A percentile compares a stretch with the other conserved stretches of the same genome.
These are phyloP conservation scores for Urochloa ruziziensis DNA, from an alignment of 176 grass and related monocot genomes.

Conservation along the genomic window DNA sequence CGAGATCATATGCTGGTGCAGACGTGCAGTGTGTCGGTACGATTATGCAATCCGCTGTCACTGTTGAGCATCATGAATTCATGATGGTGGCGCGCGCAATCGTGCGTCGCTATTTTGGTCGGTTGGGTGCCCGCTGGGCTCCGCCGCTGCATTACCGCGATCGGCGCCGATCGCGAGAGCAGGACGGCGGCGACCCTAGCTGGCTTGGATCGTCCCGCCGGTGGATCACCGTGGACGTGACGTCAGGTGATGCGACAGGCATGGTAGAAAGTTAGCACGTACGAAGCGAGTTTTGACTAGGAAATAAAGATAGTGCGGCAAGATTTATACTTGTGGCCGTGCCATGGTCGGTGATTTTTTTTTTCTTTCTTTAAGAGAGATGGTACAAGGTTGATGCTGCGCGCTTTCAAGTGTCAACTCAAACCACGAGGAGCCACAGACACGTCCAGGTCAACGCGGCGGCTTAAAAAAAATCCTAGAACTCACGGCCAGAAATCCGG, in stretches of 20 bases:
- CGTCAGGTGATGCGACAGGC: neutral
- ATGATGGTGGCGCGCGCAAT: neutral
- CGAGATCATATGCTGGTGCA: too few species aligned
- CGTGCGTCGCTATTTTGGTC: slow-evolving; percentile 19
- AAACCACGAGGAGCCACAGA: neutral
- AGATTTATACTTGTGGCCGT: neutral
- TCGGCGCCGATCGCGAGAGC: too few species aligned
- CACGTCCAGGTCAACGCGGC: neutral
- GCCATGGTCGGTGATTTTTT: neutral
- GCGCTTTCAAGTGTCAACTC: neutral
- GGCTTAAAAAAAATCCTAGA: neutral
- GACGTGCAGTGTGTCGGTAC: neutral
- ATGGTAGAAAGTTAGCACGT: neutral
- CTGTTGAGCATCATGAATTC: neutral
- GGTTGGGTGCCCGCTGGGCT: neutral
- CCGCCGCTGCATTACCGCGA: neutral
- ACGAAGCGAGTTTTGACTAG: neutral
- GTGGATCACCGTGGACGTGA: neutral
- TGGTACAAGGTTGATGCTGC: neutral
- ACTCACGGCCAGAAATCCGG: neutral
- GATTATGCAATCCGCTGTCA: neutral
- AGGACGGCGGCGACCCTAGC: neutral
- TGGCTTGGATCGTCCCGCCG: neutral
- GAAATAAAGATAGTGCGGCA: neutral
- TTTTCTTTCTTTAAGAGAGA: neutral